Evolutionary conservation across 192 early-diverging fungal genomes (phyloP), one percentile per base, ranked within the genome.

Genomic region (Gamsiella multidivaricata): DNA sequence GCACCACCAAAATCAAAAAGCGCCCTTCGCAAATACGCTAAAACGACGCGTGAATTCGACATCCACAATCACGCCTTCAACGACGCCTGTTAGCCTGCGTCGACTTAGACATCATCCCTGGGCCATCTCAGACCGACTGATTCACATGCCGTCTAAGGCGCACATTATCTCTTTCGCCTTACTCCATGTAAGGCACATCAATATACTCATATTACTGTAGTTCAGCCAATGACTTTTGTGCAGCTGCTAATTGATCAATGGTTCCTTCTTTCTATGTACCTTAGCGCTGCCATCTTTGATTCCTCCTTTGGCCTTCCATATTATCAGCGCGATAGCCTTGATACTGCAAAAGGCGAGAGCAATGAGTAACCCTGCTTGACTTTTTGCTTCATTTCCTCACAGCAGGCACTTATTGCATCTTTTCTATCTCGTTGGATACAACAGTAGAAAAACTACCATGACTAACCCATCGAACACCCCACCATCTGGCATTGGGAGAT

Each of bases 41-140:
- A 39, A 39, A 39, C 37, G 37, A 39, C 37, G 37, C 37, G 46
- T 23, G 17, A 49, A 49, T 8, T 8, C 15, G 1, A 2, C 46
- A 49, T 23, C 46, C 17, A 8, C n/a, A 49, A 49, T 49, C n/a
- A 8, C 17, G 22, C 46, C 1, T 23, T 20, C 46, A 39, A 39
- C 37, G 37, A 39, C 37, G 37, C 37, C 5, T 39, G 37, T 39
- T 39, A 39, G 37, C 37, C 37, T 39, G 37, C 12, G 46, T 8
- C 3, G 8, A 49, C 46, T n/a, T 22, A 49, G 46, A 49, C 46
- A 49, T 3, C 22, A 23, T 49, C 20, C 46, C 46, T 49, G 46
- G 20, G 46, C 46, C n/a, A 49, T 20, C 46, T 49, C 46, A 49
- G 11, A 49, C n/a, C 46, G 46, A 49, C 46, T 22, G 46, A 49